A percentile compares a stretch with the other conserved stretches of the same genome.
Evolutionary conservation across 495 filamentous ascomycete species (phyloP).

Genomic region (Letharia columbiana): DNA sequence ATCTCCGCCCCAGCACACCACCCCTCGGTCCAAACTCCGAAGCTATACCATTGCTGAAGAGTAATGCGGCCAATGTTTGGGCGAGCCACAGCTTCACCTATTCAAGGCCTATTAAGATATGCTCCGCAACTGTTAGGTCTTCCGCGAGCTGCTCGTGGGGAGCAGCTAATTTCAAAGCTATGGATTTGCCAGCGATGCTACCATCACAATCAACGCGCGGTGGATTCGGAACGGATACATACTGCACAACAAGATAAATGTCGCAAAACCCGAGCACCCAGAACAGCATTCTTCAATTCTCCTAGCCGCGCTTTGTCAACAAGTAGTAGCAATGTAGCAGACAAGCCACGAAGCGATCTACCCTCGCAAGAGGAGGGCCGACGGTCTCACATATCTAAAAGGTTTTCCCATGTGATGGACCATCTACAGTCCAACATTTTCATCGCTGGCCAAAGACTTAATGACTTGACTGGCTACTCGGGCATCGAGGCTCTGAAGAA

Average conservation of each 20-base stretch:
- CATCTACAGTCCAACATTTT: constrained; percentile 76
- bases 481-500: constrained; percentile 80
- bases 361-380: constrained; percentile 71
- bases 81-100: neutral
- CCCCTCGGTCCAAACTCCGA: neutral
- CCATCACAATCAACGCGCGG: constrained; percentile 4
- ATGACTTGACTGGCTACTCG: constrained; percentile 88
- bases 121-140: neutral
- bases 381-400: constrained; percentile 62
- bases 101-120: neutral
- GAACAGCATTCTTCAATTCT: neutral
- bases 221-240: neutral
- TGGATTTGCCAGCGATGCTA: constrained; percentile 22
- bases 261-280: neutral
- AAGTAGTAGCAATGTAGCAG: neutral
- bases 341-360: constrained; percentile 39
- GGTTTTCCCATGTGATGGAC: constrained; percentile 77
- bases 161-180: neutral
- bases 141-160: neutral
- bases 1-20: neutral
- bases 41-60: neutral
- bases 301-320: constrained; percentile 4
- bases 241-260: neutral
- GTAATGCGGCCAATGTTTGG: constrained; percentile 8
- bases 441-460: constrained; percentile 76